These are phyloP conservation scores for Solanum tarapatanum DNA, from an alignment of 257 asterid genomes.

Conservation along the genomic window DNA sequence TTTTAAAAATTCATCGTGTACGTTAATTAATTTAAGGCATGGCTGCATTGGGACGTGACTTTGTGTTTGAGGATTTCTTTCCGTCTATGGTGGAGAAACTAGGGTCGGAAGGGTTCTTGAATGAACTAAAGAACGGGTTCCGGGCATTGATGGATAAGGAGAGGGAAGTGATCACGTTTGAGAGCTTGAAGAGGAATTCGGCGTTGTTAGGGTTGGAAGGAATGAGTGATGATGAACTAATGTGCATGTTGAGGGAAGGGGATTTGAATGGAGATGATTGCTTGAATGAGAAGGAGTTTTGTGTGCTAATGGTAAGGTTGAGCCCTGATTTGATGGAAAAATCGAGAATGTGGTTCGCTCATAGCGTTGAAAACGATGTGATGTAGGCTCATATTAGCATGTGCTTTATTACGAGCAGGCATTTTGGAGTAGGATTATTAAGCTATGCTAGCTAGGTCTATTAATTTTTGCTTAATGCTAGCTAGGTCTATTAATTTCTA, in stretches of 20 bases:
- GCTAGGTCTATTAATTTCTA: neutral
- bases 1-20: neutral
- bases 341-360: slow-evolving; percentile 18
- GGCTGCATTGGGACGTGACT: neutral
- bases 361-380: neutral
- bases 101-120: slow-evolving; percentile 53
- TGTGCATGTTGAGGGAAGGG: slow-evolving; percentile 52
- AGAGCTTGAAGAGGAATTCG: slow-evolving; percentile 55
- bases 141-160: slow-evolving; percentile 39
- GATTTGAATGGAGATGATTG: slow-evolving; percentile 69
- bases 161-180: slow-evolving; percentile 48
- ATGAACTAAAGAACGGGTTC: slow-evolving; percentile 58
- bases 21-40: neutral
- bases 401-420: neutral
- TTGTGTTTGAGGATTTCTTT: slow-evolving; percentile 52
- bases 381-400: neutral
- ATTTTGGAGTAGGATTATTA: neutral
- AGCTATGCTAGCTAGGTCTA: neutral
- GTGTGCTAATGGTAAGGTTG: slow-evolving; percentile 66
- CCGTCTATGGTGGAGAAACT: slow-evolving; percentile 68
- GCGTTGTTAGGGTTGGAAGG: slow-evolving; percentile 30
- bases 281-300: slow-evolving; percentile 50
- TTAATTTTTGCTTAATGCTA: neutral
- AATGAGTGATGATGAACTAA: slow-evolving; percentile 36
- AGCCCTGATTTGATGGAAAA: slow-evolving; percentile 42